Conservation (phyloP, 495 filamentous ascomycete species). For the Neurospora sp. region DNA sequence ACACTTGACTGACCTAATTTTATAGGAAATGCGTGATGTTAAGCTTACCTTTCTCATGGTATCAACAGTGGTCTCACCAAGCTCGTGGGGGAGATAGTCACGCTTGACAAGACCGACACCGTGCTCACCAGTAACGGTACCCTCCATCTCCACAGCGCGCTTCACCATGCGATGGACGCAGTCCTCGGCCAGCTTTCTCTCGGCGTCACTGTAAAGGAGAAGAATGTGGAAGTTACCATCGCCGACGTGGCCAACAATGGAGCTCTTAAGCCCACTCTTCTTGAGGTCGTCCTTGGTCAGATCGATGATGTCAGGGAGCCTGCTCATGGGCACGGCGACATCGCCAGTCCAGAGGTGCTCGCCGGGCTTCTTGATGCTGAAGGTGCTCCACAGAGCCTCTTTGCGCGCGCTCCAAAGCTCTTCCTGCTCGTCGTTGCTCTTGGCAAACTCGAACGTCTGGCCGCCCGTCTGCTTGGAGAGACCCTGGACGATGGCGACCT, state of each 20-base stretch:
- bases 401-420: constrained; percentile 86
- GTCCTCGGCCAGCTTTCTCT: constrained; percentile 54
- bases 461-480: constrained; percentile 54
- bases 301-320: constrained; percentile 65
- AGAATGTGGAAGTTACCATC: constrained; percentile 83
- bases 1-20: background rate
- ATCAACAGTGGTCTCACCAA: constrained; percentile 64
- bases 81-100: constrained; percentile 66
- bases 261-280: constrained; percentile 53
- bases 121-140: constrained; percentile 77
- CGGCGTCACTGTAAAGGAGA: constrained; percentile 57
- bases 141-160: constrained; percentile 71
- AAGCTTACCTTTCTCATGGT: constrained; percentile 60
- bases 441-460: constrained; percentile 71
- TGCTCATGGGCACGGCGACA: constrained; percentile 69
- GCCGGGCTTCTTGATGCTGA: constrained; percentile 45
- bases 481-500: constrained; percentile 59
- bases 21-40: background rate
- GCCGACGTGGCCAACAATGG: constrained; percentile 74
- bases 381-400: constrained; percentile 69
- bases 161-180: constrained; percentile 78
- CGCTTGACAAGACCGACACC: constrained; percentile 74
- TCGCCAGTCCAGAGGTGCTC: constrained; percentile 78
- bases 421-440: constrained; percentile 51
- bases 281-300: constrained; percentile 64